phyloP scores from a whole-genome alignment of 345 rosid species.

The Eucalyptus fibrosa region DNA sequence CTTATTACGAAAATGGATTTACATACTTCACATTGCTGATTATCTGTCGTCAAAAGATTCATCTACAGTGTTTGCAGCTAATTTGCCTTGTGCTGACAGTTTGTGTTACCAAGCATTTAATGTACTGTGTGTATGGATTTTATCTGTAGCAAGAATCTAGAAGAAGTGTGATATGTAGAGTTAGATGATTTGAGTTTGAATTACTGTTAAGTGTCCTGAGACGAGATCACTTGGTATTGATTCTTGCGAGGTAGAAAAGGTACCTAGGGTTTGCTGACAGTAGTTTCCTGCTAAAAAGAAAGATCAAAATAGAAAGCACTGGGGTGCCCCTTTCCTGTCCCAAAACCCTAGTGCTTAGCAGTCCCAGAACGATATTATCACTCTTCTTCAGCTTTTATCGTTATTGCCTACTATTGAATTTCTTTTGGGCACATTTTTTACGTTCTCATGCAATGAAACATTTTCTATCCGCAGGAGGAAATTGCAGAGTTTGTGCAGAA shows the following conservation, averaged over 20 bases:
- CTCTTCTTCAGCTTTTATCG: background rate
- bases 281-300: background rate
- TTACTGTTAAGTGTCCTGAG: background rate
- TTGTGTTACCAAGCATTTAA: background rate
- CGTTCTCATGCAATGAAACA: background rate
- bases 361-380: background rate
- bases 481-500: constrained; percentile 47
- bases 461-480: constrained; percentile 43
- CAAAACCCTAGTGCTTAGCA: background rate
- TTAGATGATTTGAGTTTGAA: background rate
- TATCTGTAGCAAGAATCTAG: background rate
- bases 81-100: too few relatives aligned
- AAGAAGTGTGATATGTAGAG: background rate
- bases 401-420: background rate
- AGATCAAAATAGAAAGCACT: background rate
- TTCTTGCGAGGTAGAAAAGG: background rate
- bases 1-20: background rate
- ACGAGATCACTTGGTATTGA: background rate
- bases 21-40: background rate
- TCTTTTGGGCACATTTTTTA: background rate
- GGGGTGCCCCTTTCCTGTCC: background rate
- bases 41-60: background rate
- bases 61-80: background rate
- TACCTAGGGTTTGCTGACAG: background rate
- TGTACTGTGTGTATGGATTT: background rate